phyloP scores from a whole-genome alignment of 192 early-diverging fungal species.

The Coemansia sp. region DNA sequence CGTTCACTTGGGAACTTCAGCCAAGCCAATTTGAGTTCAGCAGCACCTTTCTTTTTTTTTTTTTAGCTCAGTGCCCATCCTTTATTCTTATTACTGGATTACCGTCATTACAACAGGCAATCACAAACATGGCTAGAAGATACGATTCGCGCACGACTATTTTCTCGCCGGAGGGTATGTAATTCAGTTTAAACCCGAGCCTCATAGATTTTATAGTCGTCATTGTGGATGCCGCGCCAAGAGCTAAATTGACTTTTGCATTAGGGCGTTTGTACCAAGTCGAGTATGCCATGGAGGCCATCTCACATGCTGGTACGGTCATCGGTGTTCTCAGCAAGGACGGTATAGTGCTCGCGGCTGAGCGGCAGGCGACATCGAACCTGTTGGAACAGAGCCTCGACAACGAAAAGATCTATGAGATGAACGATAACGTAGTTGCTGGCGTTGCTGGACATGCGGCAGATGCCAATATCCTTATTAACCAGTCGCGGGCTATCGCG shows the following conservation, averaged over 20 bases:
- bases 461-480: slow-evolving; percentile 95
- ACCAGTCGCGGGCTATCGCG: slow-evolving; percentile 80
- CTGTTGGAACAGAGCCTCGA: slow-evolving; percentile 81
- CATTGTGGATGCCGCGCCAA: background rate
- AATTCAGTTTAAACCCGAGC: background rate
- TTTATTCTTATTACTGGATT: background rate
- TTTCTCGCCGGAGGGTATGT: slow-evolving; percentile 96
- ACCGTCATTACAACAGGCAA: background rate
- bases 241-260: background rate
- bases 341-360: slow-evolving; percentile 94
- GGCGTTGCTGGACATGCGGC: slow-evolving; percentile 96
- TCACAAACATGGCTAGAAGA: slow-evolving; percentile 83
- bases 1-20: background rate
- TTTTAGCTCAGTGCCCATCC: background rate
- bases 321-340: slow-evolving; percentile 90
- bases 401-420: slow-evolving; percentile 94
- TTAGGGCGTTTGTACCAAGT: slow-evolving; percentile 97
- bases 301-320: slow-evolving; percentile 93
- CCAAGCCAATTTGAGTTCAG: background rate
- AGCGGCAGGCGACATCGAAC: slow-evolving; percentile 92
- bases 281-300: slow-evolving; percentile 99
- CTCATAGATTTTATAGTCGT: background rate
- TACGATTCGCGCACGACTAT: slow-evolving; percentile 99
- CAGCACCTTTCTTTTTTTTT: background rate
- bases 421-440: slow-evolving; percentile 90